Percentiles rank a stretch among this genome's conserved stretches.
Conservation (phyloP, 2,329 filamentous ascomycete species). For the Ceratocystis alfenasii region DNA sequence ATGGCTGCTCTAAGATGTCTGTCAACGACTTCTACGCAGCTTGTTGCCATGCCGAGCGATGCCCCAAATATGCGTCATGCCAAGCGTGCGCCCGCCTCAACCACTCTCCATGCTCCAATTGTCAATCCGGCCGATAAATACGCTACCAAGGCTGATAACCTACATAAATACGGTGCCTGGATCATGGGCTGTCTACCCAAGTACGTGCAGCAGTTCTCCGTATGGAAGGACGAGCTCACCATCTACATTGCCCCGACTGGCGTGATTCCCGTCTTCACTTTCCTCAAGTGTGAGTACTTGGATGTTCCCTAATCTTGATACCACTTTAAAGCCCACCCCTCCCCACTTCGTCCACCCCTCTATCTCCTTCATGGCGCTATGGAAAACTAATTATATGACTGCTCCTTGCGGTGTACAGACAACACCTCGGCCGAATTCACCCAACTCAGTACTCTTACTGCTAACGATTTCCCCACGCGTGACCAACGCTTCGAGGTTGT, state of each 20-base stretch:
- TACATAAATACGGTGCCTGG: conserved; percentile 94
- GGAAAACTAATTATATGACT: background rate
- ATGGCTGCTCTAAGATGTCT: conserved; percentile 23
- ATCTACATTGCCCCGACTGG: conserved; percentile 84
- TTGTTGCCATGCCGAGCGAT: conserved; percentile 49
- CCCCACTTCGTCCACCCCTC: background rate
- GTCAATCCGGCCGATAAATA: conserved; percentile 93
- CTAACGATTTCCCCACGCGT: conserved; percentile 88
- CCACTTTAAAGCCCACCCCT: conserved; percentile 43
- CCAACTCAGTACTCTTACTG: conserved; percentile 82
- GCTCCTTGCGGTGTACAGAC: conserved; percentile 37
- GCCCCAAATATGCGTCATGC: conserved; percentile 56
- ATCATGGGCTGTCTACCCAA: conserved; percentile 93
- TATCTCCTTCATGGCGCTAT: background rate
- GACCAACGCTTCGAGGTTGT: conserved; percentile 95
- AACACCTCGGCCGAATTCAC: conserved; percentile 97
- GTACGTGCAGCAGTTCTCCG: conserved; percentile 97
- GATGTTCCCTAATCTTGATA: conserved; percentile 69
- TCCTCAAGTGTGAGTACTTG: conserved; percentile 78
- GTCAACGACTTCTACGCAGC: conserved; percentile 35
- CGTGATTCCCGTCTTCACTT: conserved; percentile 81
- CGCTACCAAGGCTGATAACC: conserved; percentile 68
- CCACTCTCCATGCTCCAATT: conserved; percentile 58
- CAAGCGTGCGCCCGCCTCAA: conserved; percentile 44
- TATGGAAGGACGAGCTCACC: conserved; percentile 98